Percentiles rank a stretch among this genome's conserved stretches.
Evolutionary conservation across 2,329 filamentous ascomycete species (phyloP).

Genomic region (Beauveria scarabaeidicola): DNA sequence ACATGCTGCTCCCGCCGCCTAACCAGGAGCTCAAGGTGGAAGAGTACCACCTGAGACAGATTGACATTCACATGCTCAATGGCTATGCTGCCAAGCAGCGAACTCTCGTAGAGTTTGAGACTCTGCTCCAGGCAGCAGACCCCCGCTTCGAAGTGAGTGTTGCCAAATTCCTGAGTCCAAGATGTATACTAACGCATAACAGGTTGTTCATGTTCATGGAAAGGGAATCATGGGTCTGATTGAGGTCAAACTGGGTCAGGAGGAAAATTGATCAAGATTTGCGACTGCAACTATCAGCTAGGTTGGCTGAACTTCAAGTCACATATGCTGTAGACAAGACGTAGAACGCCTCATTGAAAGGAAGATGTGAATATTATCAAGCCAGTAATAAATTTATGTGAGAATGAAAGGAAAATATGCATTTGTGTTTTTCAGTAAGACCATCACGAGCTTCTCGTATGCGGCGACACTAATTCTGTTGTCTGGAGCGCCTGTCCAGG

Average conservation of each 20-base stretch:
- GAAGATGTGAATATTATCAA: background rate
- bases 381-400: background rate
- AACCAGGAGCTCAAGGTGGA: background rate
- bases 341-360: background rate
- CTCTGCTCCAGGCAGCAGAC: background rate
- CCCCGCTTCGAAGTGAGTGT: background rate
- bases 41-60: slow-evolving; percentile 17
- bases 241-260: background rate
- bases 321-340: background rate
- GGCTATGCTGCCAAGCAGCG: slow-evolving; percentile 19
- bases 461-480: background rate
- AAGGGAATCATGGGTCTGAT: slow-evolving; percentile 4
- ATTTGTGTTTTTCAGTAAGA: background rate
- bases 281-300: background rate
- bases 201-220: background rate
- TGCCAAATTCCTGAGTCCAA: background rate
- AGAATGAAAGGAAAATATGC: background rate
- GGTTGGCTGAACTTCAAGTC: background rate
- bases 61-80: slow-evolving; percentile 20
- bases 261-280: background rate
- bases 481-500: background rate
- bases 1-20: slow-evolving; percentile 15
- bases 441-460: background rate
- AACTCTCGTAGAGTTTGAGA: slow-evolving; percentile 16
- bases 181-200: background rate